Evolutionary conservation across 2,329 filamentous ascomycete genomes (phyloP).

Genomic region (Nigrograna mackinnonii): DNA sequence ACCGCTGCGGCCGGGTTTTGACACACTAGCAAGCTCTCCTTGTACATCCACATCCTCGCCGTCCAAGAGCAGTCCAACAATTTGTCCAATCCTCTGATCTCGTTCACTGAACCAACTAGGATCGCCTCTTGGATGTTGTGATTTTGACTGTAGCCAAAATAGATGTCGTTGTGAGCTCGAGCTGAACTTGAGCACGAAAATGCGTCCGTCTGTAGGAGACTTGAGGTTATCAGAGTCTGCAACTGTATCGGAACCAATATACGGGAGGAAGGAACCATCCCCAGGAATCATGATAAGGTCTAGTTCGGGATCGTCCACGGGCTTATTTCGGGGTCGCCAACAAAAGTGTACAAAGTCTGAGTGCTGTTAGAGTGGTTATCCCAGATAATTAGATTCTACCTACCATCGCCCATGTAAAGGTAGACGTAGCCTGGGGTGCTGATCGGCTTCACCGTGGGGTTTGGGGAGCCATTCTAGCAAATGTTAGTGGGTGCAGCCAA

Average conservation of each 20-base stretch:
- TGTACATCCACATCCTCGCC: slow-evolving; percentile 86
- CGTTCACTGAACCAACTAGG: slow-evolving; percentile 80
- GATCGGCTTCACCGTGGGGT: slow-evolving; percentile 69
- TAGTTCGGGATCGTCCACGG: slow-evolving; percentile 74
- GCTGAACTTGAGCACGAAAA: slow-evolving; percentile 91
- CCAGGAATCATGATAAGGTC: slow-evolving; percentile 93
- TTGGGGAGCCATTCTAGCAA: slow-evolving; percentile 21
- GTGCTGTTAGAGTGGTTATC: slow-evolving; percentile 19
- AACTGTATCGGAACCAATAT: slow-evolving; percentile 59
- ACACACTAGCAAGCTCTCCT: slow-evolving; percentile 65
- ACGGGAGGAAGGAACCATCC: slow-evolving; percentile 85
- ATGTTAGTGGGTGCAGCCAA: slow-evolving; percentile 18
- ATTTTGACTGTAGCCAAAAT: slow-evolving; percentile 95
- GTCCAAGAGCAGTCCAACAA: slow-evolving; percentile 82
- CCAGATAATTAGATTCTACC: slow-evolving; percentile 16
- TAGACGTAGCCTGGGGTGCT: slow-evolving; percentile 84
- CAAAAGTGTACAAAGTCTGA: slow-evolving; percentile 91
- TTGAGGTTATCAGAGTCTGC: slow-evolving; percentile 63
- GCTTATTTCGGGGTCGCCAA: slow-evolving; percentile 81
- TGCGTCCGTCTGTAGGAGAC: slow-evolving; percentile 75
- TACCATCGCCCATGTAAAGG: slow-evolving; percentile 80
- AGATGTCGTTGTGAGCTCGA: slow-evolving; percentile 90
- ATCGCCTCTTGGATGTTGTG: slow-evolving; percentile 72
- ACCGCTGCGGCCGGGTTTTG: slow-evolving; percentile 52
- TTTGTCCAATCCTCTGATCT: slow-evolving; percentile 83